Conservation (phyloP, 2,329 filamentous ascomycete genomes). For the Colletotrichum endophyticum region DNA sequence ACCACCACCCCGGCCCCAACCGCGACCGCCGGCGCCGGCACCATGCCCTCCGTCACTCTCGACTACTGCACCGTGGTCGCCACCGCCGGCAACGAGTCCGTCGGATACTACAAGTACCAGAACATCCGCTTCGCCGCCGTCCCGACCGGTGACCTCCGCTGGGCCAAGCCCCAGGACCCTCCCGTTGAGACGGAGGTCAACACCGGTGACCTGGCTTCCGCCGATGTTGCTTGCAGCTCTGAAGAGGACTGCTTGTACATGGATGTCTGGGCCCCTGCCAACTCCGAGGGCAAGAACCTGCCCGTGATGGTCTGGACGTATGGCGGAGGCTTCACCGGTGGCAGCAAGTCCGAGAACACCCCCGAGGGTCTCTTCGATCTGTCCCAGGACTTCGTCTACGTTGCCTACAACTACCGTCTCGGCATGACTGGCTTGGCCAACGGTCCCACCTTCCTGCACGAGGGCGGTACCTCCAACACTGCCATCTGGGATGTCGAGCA, state of each 20-base stretch:
- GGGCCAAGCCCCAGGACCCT: background rate
- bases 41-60: background rate
- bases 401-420: slow-evolving; percentile 46
- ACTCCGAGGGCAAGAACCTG: background rate
- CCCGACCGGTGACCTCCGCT: slow-evolving; percentile 26
- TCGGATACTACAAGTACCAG: slow-evolving; percentile 23
- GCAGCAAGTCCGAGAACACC: slow-evolving; percentile 26
- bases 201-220: background rate
- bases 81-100: background rate
- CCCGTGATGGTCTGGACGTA: slow-evolving; percentile 51
- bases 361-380: slow-evolving; percentile 33
- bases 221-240: background rate
- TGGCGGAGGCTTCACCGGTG: slow-evolving; percentile 46
- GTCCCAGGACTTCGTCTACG: slow-evolving; percentile 35
- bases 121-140: slow-evolving; percentile 29
- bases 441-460: slow-evolving; percentile 20
- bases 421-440: slow-evolving; percentile 45
- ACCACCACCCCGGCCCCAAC: background rate
- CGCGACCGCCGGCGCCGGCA: background rate
- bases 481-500: slow-evolving; percentile 29
- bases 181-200: background rate
- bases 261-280: background rate
- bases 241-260: background rate
- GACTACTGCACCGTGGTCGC: slow-evolving; percentile 1
- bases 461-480: slow-evolving; percentile 44